Evolutionary conservation across 2,329 filamentous ascomycete species (phyloP).

Genomic region (Diaporthe sp.): DNA sequence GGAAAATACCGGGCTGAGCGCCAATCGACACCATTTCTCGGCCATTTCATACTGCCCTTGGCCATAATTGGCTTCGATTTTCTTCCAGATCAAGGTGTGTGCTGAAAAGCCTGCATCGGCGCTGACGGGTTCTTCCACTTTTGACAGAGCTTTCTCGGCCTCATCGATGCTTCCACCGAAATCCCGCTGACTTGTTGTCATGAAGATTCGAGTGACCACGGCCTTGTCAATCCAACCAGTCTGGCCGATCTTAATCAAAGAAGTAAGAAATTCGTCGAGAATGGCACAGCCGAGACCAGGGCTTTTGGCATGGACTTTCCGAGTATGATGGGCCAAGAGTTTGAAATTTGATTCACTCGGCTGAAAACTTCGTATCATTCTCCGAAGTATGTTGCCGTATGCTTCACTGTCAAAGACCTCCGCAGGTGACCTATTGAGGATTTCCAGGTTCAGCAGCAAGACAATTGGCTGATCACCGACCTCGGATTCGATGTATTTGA

Average conservation of each 20-base stretch:
- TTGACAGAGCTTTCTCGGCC: slow-evolving; percentile 55
- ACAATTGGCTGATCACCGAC: slow-evolving; percentile 76
- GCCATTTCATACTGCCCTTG: slow-evolving; percentile 67
- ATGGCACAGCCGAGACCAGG: slow-evolving; percentile 62
- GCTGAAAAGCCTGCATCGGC: slow-evolving; percentile 74
- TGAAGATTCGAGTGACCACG: slow-evolving; percentile 77
- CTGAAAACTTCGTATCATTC: slow-evolving; percentile 72
- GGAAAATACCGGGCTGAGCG: slow-evolving; percentile 76
- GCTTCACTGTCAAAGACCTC: slow-evolving; percentile 63
- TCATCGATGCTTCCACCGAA: slow-evolving; percentile 46
- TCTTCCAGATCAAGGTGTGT: slow-evolving; percentile 85
- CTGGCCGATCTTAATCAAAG: slow-evolving; percentile 59
- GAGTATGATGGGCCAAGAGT: slow-evolving; percentile 76
- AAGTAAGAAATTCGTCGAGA: slow-evolving; percentile 74
- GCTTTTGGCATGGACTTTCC: slow-evolving; percentile 71
- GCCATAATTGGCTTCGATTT: slow-evolving; percentile 71
- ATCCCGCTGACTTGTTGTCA: slow-evolving; percentile 65
- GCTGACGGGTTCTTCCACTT: slow-evolving; percentile 63
- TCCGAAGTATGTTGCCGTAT: slow-evolving; percentile 67
- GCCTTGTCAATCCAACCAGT: slow-evolving; percentile 76
- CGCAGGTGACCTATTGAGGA: slow-evolving; percentile 65
- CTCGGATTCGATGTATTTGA: slow-evolving; percentile 73
- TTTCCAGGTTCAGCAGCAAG: slow-evolving; percentile 76
- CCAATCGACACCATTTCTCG: slow-evolving; percentile 79
- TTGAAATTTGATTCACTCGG: slow-evolving; percentile 75